Conservation (phyloP, 805 yeast genomes). For the Saccharomyces cerevisiae region DNA sequence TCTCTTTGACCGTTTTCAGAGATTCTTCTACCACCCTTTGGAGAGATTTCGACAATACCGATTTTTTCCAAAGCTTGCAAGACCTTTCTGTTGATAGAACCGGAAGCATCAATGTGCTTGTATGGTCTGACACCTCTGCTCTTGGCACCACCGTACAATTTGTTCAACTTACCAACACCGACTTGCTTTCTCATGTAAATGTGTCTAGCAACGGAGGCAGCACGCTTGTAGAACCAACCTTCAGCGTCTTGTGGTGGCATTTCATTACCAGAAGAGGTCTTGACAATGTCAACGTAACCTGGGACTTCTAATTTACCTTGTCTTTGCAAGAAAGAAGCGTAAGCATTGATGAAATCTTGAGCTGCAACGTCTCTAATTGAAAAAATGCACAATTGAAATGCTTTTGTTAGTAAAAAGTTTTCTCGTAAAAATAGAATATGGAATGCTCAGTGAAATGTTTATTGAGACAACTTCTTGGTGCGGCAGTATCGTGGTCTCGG, state of each 20-base stretch:
- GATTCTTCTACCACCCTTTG: constrained; percentile 99
- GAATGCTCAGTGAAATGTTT: neutral
- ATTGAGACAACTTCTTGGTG: neutral
- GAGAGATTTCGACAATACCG: constrained; percentile 92
- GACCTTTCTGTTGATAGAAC: constrained; percentile 97
- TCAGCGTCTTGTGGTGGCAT: constrained; percentile 99
- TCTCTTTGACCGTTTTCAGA: constrained; percentile 99
- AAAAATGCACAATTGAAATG: constrained; percentile 22
- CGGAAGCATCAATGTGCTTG: constrained; percentile 98
- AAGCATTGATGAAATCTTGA: constrained; percentile 98
- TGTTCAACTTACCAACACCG: constrained; percentile 99
- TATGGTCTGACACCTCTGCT: constrained; percentile 99
- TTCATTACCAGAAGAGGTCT: constrained; percentile 98
- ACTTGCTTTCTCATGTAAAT: constrained; percentile 98
- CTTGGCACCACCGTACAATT: constrained; percentile 97
- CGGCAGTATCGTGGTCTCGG: neutral
- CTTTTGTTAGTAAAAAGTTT: constrained; percentile 21
- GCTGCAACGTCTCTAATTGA: constrained; percentile 97
- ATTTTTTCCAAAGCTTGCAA: constrained; percentile 97
- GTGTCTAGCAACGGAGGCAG: constrained; percentile 99
- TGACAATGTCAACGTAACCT: constrained; percentile 99
- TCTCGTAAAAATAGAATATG: constrained; percentile 5
- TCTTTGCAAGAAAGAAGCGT: constrained; percentile 99
- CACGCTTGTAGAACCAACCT: constrained; percentile 99
- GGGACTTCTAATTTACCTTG: constrained; percentile 99